Evolutionary conservation across 306 rosid genomes (phyloP).

Genomic region (Biancaea sappan): DNA sequence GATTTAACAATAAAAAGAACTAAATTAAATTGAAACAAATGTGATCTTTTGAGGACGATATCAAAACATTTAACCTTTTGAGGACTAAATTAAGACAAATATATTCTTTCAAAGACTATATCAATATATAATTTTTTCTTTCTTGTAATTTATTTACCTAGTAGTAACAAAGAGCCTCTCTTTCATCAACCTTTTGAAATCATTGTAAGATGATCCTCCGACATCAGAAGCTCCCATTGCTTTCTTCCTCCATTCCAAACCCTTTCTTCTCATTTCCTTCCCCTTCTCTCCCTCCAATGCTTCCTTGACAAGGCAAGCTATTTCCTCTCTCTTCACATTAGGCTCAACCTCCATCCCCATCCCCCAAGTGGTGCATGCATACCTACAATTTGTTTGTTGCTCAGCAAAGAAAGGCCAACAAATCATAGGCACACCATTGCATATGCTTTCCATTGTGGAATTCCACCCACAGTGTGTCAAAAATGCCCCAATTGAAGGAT

Average conservation of each 20-base stretch:
- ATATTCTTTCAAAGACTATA: too few relatives aligned
- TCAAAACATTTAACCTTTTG: too few relatives aligned
- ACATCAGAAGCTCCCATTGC: not conserved
- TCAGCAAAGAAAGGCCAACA: constrained; percentile 59
- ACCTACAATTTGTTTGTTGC: constrained; percentile 46
- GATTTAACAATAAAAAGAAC: too few relatives aligned
- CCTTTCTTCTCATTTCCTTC: not conserved
- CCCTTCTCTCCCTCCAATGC: not conserved
- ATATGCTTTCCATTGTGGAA: constrained; percentile 39
- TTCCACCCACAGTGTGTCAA: constrained; percentile 59
- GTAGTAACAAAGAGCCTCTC: too few relatives aligned
- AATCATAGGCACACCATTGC: constrained; percentile 45
- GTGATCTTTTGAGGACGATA: too few relatives aligned
- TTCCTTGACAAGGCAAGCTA: not conserved
- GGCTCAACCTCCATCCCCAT: not conserved
- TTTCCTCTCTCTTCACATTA: not conserved
- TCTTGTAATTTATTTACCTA: too few relatives aligned
- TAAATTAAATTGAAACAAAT: too few relatives aligned
- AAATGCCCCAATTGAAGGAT: constrained; percentile 47
- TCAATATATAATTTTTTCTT: too few relatives aligned
- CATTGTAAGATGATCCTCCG: not conserved
- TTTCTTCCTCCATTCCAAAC: not conserved
- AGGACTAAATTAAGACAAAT: too few relatives aligned
- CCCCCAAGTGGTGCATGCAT: constrained; percentile 39
- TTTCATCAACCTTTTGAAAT: not conserved